Evolutionary conservation across 257 asterid species (phyloP).

Genomic region (Mitragyna speciosa): DNA sequence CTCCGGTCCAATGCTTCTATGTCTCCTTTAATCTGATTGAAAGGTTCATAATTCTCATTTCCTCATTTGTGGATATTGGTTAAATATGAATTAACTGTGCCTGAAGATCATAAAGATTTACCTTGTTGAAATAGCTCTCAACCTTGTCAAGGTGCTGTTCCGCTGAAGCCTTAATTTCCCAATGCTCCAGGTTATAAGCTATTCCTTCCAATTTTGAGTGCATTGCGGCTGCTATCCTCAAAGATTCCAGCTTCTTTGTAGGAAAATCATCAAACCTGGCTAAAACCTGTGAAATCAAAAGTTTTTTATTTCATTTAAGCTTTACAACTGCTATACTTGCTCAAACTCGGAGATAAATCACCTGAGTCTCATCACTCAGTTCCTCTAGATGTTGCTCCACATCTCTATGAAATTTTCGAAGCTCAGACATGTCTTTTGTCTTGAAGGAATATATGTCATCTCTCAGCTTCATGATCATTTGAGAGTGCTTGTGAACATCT

Average conservation of each 20-base stretch:
- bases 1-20: conserved; percentile 72
- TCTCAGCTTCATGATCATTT: conserved; percentile 50
- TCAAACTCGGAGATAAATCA: conserved; percentile 12
- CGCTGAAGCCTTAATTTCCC: conserved; percentile 53
- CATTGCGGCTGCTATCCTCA: conserved; percentile 73
- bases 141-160: conserved; percentile 64
- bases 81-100: not conserved
- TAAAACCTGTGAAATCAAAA: conserved; percentile 51
- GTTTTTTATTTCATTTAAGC: not conserved
- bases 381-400: conserved; percentile 67
- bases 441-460: conserved; percentile 46
- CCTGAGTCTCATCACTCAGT: conserved; percentile 76
- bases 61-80: not conserved
- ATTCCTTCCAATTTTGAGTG: conserved; percentile 57
- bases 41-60: not conserved
- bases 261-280: conserved; percentile 90
- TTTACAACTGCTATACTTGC: not conserved
- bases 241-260: conserved; percentile 69
- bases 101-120: conserved; percentile 13
- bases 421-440: conserved; percentile 71
- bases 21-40: conserved; percentile 64
- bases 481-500: conserved; percentile 57
- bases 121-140: conserved; percentile 82
- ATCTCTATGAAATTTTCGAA: conserved; percentile 45
- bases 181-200: conserved; percentile 46